Evolutionary conservation across 495 filamentous ascomycete genomes (phyloP).

Genomic region (Penicillium angulare): DNA sequence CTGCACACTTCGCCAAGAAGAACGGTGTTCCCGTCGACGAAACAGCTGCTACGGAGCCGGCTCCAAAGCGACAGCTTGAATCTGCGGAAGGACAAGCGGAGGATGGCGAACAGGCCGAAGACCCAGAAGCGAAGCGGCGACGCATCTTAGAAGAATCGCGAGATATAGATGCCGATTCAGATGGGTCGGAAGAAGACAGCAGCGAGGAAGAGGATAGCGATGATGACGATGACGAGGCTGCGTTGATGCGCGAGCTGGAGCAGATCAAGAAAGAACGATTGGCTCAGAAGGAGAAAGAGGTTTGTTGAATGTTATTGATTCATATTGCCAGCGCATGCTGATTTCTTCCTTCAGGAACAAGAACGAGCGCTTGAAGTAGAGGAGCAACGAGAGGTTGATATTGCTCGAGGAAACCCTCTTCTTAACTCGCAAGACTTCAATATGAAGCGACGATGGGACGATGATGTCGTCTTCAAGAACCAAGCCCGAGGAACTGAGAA

Average conservation of each 20-base stretch:
- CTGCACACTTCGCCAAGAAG: conserved; percentile 81
- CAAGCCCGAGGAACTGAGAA: conserved; percentile 94
- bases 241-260: conserved; percentile 86
- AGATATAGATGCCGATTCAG: conserved; percentile 89
- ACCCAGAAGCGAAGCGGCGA: conserved; percentile 78
- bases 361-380: conserved; percentile 75
- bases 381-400: conserved; percentile 80
- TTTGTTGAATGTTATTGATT: conserved; percentile 21
- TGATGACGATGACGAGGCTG: conserved; percentile 85
- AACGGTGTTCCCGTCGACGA: conserved; percentile 55
- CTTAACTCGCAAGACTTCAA: conserved; percentile 65
- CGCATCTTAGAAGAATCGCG: conserved; percentile 84
- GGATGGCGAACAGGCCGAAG: conserved; percentile 47
- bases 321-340: conserved; percentile 5
- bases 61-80: conserved; percentile 68
- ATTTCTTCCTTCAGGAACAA: conserved; percentile 55
- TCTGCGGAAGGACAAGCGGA: conserved; percentile 34
- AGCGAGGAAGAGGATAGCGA: conserved; percentile 76
- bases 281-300: conserved; percentile 82
- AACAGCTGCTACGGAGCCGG: conserved; percentile 31
- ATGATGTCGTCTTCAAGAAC: conserved; percentile 99
- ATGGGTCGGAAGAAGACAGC: conserved; percentile 65
- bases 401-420: conserved; percentile 89
- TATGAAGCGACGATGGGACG: conserved; percentile 74
- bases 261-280: conserved; percentile 90